Evolutionary conservation across 2,329 filamentous ascomycete genomes (phyloP), one percentile per base, ranked within the genome.

Genomic region (Trichoderma atroviride): DNA sequence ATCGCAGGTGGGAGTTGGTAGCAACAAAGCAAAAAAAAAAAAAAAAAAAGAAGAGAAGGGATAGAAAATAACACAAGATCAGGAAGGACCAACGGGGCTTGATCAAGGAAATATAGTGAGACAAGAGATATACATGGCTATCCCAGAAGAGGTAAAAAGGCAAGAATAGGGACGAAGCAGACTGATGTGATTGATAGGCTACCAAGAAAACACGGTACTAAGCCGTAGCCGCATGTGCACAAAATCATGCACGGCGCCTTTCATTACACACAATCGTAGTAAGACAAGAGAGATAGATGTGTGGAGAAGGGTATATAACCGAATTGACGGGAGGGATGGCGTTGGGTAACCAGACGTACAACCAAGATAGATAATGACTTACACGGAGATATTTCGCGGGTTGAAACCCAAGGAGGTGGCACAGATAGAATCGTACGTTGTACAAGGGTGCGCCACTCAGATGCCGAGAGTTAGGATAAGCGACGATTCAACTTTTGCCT

Each of bases 401-500:
- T 53, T 40, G 40, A 70, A 24, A 22, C 53, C 33, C 37, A 47
- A 60, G 47, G 40, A 53, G 53, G 66, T 69, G 37, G 47, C 59
- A 69, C 69, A 55, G 37, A 55, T 57, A 60, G 35, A 53, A 35
- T 43, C 50, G 37, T 31, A 60, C 29, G 47, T 60, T n/a, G 27
- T n/a, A 70, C 52, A 22, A 37, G 27, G 29, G 33, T 52, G 33
- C 10, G 65, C 52, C 59, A 40, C 53, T 47, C 64, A 69, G 37
- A 59, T 59, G 53, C 59, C 55, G 69, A 60, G 59, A 24, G 69
- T 37, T 40, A 63, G 65, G 56, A 55, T 58, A 69, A 60, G 69
- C 66, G 69, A 70, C 33, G 31, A 27, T 69, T 59, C 24, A n/a
- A 57, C 47, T 22, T 22, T 57, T 60, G 37, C 19, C 19, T 29